Evolutionary conservation across 2,329 filamentous ascomycete genomes (phyloP), one percentile per base, ranked within the genome.

Genomic region (Epichloe sylvatica): DNA sequence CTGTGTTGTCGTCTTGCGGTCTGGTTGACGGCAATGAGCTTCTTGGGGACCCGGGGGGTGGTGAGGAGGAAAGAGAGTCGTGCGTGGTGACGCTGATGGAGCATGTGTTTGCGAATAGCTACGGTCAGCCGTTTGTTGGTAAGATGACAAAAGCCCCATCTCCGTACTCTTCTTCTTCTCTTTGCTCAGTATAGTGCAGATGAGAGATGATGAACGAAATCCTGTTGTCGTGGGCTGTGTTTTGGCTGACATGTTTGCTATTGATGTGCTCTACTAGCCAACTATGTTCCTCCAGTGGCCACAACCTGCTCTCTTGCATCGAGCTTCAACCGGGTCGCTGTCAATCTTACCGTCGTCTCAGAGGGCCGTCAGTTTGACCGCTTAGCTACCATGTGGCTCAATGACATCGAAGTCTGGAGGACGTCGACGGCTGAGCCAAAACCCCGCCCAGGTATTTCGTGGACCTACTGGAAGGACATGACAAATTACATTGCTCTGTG

Each of bases 361-460:
- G 69, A 71, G 53, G 87, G 87, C 1, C 74, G 77, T 3, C 87
- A 94, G 57, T 90, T 77, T 64, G 87, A 94, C 62, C 76, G 86
- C 38, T 72, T 91, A 8, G 87, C 80, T 4, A 64, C 83, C 34
- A 81, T 92, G 74, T 92, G 83, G 58, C 71, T 92, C 37, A 80
- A 79, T 39, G 84, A 91, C 62, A 80, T 77, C 9, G 86, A 94
- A 62, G 74, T 94, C n/a, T 92, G 84, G 72, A 74, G 86, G 23
- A 90, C 86, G 2, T 89, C 85, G 5, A 94, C 87, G 1, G 84
- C 86, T 4, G 84, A 94, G 66, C 86, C 87, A 1, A 86, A 80
- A 0, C 55, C 59, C 4, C 57, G 68, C 4, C 73, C 73, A 21
- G 86, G 86, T 6, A 89, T 92, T 53, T 68, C 75, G 42, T 91